Evolutionary conservation across 2,329 filamentous ascomycete genomes (phyloP).

Genomic region (Colletotrichum australisinense): DNA sequence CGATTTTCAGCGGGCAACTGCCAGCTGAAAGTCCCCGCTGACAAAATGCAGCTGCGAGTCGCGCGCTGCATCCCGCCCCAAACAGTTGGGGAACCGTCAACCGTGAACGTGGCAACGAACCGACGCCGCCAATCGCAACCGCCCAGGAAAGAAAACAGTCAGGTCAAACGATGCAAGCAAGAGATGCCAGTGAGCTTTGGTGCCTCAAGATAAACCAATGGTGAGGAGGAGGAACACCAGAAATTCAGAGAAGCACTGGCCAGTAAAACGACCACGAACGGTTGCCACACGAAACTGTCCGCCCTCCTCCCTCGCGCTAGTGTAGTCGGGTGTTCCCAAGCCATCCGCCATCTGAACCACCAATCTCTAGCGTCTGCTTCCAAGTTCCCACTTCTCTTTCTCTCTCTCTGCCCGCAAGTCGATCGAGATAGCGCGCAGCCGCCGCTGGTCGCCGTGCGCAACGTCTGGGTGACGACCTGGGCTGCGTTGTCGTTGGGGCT

Average conservation of each 20-base stretch:
- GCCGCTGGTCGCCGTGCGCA: constrained; percentile 31
- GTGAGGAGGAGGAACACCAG: background rate
- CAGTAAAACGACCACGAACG: constrained; percentile 22
- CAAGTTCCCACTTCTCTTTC: background rate
- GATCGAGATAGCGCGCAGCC: constrained; percentile 26
- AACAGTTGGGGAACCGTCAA: background rate
- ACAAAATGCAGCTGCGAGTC: background rate
- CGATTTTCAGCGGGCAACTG: background rate
- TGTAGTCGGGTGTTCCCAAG: background rate
- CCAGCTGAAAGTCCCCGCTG: background rate
- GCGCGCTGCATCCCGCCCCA: constrained; percentile 6
- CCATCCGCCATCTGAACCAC: background rate
- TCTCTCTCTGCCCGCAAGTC: background rate
- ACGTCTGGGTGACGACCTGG: constrained; percentile 22
- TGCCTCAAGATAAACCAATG: background rate
- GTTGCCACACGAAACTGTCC: constrained; percentile 30
- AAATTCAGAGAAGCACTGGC: constrained; percentile 11
- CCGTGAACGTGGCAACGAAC: background rate
- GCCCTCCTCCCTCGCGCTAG: constrained; percentile 6
- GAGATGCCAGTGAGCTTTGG: background rate
- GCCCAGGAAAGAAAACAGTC: background rate
- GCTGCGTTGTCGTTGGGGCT: background rate
- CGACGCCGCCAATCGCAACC: background rate
- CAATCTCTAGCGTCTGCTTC: background rate
- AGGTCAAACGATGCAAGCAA: constrained; percentile 15